These are phyloP conservation scores for Mortierella antarctica DNA, from an alignment of 192 early-diverging fungal genomes.

Conservation along the genomic window DNA sequence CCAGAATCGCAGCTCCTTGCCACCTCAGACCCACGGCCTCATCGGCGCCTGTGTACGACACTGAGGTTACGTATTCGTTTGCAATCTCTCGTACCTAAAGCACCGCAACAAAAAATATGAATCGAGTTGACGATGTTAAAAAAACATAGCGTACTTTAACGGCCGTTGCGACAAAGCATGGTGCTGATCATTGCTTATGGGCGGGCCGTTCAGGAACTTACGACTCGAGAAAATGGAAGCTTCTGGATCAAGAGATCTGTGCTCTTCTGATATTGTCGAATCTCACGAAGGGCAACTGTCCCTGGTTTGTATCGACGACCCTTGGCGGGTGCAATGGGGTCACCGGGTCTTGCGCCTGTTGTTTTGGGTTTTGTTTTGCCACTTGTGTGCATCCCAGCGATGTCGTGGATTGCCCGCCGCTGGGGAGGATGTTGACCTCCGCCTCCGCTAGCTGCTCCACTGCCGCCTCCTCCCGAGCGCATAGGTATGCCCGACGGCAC, in stretches of 20 bases:
- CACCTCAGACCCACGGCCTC: slow-evolving; percentile 65
- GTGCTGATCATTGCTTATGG: slow-evolving; percentile 1
- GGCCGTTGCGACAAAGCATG: background rate
- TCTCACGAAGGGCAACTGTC: slow-evolving; percentile 85
- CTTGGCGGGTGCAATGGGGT: slow-evolving; percentile 29
- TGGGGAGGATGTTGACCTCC: slow-evolving; percentile 1
- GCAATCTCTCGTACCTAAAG: slow-evolving; percentile 73
- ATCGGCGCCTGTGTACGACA: slow-evolving; percentile 49
- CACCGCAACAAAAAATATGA: background rate
- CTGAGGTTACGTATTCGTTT: slow-evolving; percentile 55
- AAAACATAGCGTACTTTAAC: background rate
- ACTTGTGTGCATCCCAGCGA: slow-evolving; percentile 5
- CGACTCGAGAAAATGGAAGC: slow-evolving; percentile 89
- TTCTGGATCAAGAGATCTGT: slow-evolving; percentile 84
- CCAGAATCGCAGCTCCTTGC: slow-evolving; percentile 81
- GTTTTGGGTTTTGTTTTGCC: slow-evolving; percentile 5
- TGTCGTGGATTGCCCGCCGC: background rate
- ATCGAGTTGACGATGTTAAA: background rate
- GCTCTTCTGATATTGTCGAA: slow-evolving; percentile 84
- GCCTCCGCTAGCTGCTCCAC: background rate
- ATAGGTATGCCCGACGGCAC: slow-evolving; percentile 1
- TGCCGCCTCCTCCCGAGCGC: background rate
- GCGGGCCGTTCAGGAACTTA: slow-evolving; percentile 37
- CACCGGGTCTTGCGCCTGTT: slow-evolving; percentile 1
- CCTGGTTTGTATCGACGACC: slow-evolving; percentile 76